Evolutionary conservation across 139 green algal genomes (phyloP).

Genomic region (Tetraselmis chui): DNA sequence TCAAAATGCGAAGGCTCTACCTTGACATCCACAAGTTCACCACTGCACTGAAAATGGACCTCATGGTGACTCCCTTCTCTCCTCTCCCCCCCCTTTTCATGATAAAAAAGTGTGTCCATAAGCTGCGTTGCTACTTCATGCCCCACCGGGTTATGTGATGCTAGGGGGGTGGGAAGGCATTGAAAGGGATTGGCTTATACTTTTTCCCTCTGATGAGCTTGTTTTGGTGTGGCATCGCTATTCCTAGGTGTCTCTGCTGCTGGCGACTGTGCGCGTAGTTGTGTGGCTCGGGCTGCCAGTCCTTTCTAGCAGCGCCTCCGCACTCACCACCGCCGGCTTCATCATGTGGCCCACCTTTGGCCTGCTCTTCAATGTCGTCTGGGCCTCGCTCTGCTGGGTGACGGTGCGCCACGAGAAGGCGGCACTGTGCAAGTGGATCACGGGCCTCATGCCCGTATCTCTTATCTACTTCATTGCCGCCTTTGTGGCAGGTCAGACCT

Average conservation of each 20-base stretch:
- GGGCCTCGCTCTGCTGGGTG: slow-evolving; percentile 4
- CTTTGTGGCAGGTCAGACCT: background rate
- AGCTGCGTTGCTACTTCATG: too few species aligned
- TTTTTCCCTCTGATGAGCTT: too few species aligned
- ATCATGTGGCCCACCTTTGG: slow-evolving; percentile 20
- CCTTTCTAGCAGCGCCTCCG: background rate
- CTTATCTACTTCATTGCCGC: background rate
- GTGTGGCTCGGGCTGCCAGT: background rate
- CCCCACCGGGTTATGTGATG: too few species aligned
- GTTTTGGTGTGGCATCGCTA: too few species aligned
- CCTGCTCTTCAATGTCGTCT: slow-evolving; percentile 6
- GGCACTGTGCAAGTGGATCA: background rate
- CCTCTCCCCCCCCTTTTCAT: background rate
- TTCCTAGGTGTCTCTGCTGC: background rate
- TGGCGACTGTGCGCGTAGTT: background rate
- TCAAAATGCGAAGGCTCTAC: slow-evolving; percentile 12
- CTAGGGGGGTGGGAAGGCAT: too few species aligned
- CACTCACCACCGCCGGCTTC: slow-evolving; percentile 4
- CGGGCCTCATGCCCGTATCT: background rate
- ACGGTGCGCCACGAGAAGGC: slow-evolving; percentile 11
- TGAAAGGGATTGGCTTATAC: too few species aligned
- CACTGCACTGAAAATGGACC: slow-evolving; percentile 15
- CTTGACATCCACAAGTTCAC: slow-evolving; percentile 19
- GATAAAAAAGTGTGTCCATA: background rate
- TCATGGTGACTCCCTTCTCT: slow-evolving; percentile 3